Conservation (phyloP, 2,329 filamentous ascomycete genomes). For the Cordyceps militaris region DNA sequence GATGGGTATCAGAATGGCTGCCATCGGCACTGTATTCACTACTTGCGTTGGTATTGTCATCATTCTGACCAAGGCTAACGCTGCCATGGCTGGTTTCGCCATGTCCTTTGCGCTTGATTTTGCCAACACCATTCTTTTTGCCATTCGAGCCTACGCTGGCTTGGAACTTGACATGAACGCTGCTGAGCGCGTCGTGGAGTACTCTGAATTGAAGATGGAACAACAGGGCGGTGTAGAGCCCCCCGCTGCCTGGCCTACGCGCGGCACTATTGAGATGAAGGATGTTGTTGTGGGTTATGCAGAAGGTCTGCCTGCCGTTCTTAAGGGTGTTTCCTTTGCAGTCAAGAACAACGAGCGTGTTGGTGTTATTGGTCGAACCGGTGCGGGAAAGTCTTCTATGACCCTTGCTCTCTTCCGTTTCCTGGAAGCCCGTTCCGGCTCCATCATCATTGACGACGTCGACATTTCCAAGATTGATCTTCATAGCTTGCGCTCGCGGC, state of each 20-base stretch:
- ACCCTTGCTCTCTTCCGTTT: constrained; percentile 74
- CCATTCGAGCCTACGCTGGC: constrained; percentile 60
- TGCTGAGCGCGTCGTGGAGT: constrained; percentile 69
- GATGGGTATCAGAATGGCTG: constrained; percentile 65
- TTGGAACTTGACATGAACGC: constrained; percentile 75
- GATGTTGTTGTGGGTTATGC: constrained; percentile 68
- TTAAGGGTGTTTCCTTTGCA: constrained; percentile 61
- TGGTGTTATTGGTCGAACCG: constrained; percentile 72
- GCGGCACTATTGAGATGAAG: constrained; percentile 65
- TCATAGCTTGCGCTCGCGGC: constrained; percentile 60
- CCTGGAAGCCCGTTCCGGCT: constrained; percentile 59
- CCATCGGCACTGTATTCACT: constrained; percentile 63
- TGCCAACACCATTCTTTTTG: constrained; percentile 55
- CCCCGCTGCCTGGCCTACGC: constrained; percentile 67
- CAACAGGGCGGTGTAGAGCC: constrained; percentile 52
- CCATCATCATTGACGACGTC: constrained; percentile 62
- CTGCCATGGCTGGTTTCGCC: constrained; percentile 68
- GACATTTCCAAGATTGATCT: constrained; percentile 68
- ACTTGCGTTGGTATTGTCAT: constrained; percentile 58
- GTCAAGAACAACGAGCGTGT: constrained; percentile 62
- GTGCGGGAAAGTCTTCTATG: constrained; percentile 69
- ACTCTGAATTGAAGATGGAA: constrained; percentile 62
- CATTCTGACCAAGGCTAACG: constrained; percentile 52
- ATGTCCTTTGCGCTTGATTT: constrained; percentile 68
- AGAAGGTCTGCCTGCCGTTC: constrained; percentile 60